Conservation (phyloP, 352 stramenopile species). For the Phytophthora citricola region DNA sequence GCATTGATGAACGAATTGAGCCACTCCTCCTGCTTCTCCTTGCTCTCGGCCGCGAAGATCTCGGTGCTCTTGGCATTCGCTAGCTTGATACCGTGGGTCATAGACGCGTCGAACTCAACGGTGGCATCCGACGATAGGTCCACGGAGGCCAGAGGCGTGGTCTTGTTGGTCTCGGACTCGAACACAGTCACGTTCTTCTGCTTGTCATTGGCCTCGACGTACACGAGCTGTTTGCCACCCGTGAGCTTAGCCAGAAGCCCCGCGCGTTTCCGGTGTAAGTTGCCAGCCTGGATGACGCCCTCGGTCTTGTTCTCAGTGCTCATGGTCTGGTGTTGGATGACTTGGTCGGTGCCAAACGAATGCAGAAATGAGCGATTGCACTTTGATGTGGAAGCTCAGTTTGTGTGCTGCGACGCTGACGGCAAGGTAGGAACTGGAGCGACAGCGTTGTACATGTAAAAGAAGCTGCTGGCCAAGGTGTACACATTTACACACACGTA, state of each 20-base stretch:
- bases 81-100: conserved; percentile 48
- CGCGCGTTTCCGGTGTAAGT: conserved; percentile 33
- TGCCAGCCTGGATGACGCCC: conserved; percentile 41
- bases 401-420: too few relatives aligned
- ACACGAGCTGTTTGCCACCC: conserved; percentile 38
- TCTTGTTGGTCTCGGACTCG: conserved; percentile 44
- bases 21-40: conserved; percentile 56
- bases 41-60: conserved; percentile 42
- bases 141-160: conserved; percentile 23
- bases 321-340: conserved; percentile 12
- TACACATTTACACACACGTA: too few relatives aligned
- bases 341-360: conserved; percentile 8
- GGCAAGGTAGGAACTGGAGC: too few relatives aligned
- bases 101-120: conserved; percentile 41
- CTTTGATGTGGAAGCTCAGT: too few relatives aligned
- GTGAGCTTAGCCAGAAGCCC: conserved; percentile 38
- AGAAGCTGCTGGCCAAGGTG: too few relatives aligned
- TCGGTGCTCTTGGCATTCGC: conserved; percentile 39
- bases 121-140: conserved; percentile 34
- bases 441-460: too few relatives aligned
- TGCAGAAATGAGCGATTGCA: background rate
- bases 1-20: conserved; percentile 53
- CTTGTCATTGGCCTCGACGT: conserved; percentile 52
- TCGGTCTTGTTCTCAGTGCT: conserved; percentile 32
- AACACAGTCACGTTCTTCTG: conserved; percentile 56